A percentile compares a stretch with the other conserved stretches of the same genome.
Evolutionary conservation across 139 green algal genomes (phyloP).

Genomic region (Tetradesmus lagerheimii): DNA sequence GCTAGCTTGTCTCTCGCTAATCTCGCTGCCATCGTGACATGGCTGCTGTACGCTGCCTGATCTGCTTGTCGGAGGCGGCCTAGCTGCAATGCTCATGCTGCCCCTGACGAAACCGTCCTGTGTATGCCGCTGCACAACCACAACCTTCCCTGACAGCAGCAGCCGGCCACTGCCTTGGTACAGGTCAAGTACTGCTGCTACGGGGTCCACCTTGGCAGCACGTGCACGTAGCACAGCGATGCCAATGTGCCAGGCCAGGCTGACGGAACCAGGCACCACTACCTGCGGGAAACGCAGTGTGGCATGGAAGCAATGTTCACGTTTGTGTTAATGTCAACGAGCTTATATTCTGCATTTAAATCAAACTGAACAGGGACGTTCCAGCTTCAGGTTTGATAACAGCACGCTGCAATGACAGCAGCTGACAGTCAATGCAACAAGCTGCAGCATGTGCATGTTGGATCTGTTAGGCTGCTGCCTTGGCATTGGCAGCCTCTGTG

Average conservation of each 20-base stretch:
- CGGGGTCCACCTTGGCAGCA: constrained; percentile 47
- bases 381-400: too few species aligned
- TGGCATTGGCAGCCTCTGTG: too few species aligned
- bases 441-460: too few species aligned
- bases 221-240: constrained; percentile 38
- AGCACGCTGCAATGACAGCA: too few species aligned
- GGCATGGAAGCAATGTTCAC: neutral
- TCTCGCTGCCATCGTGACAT: neutral
- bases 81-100: neutral
- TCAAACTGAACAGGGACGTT: too few species aligned
- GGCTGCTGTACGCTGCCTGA: neutral
- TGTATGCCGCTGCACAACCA: constrained; percentile 15
- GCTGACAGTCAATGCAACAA: too few species aligned
- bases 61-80: neutral
- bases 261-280: constrained; percentile 50
- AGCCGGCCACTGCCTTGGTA: constrained; percentile 45
- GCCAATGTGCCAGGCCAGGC: constrained; percentile 57
- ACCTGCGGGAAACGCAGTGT: neutral
- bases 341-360: too few species aligned
- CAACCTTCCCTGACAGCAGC: constrained; percentile 17
- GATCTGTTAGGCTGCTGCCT: too few species aligned
- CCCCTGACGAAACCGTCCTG: constrained; percentile 7
- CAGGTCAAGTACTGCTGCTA: constrained; percentile 42
- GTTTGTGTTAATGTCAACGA: too few species aligned
- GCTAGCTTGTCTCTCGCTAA: neutral